These are phyloP conservation scores for Oryza meyeriana DNA, from an alignment of 176 grass and related monocot genomes.

Conservation along the genomic window DNA sequence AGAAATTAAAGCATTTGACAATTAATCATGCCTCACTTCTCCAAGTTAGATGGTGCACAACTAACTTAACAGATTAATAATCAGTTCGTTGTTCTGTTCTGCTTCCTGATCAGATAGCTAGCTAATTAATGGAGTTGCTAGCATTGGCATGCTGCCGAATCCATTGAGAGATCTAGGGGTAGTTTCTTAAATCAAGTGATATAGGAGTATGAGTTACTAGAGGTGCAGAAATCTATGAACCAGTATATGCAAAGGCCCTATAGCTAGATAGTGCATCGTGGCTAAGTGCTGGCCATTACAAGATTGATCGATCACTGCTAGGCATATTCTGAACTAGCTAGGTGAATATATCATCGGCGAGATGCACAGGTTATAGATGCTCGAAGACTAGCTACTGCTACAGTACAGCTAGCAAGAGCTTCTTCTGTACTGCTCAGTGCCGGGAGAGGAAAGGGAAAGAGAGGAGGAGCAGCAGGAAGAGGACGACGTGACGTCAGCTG, in stretches of 20 bases:
- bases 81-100: neutral
- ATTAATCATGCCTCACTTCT: slow-evolving; percentile 7
- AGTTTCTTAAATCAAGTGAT: neutral
- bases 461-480: slow-evolving; percentile 8
- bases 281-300: slow-evolving; percentile 10
- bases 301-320: neutral
- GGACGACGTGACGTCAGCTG: slow-evolving; percentile 32
- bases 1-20: slow-evolving; percentile 16
- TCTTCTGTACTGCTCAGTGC: slow-evolving; percentile 20
- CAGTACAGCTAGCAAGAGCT: slow-evolving; percentile 12
- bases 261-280: slow-evolving; percentile 10
- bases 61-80: neutral
- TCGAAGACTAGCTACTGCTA: slow-evolving; percentile 4
- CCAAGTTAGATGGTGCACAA: neutral
- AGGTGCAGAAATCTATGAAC: neutral
- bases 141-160: neutral
- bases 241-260: neutral
- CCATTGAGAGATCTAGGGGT: neutral
- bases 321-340: neutral
- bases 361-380: neutral
- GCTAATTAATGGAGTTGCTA: neutral
- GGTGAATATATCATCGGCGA: neutral
- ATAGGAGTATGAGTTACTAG: neutral
- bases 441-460: slow-evolving; percentile 17
- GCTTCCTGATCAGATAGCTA: neutral